A percentile compares a stretch with the other conserved stretches of the same genome.
Conservation (phyloP, 257 asterid genomes). For the Solanum acaule region DNA sequence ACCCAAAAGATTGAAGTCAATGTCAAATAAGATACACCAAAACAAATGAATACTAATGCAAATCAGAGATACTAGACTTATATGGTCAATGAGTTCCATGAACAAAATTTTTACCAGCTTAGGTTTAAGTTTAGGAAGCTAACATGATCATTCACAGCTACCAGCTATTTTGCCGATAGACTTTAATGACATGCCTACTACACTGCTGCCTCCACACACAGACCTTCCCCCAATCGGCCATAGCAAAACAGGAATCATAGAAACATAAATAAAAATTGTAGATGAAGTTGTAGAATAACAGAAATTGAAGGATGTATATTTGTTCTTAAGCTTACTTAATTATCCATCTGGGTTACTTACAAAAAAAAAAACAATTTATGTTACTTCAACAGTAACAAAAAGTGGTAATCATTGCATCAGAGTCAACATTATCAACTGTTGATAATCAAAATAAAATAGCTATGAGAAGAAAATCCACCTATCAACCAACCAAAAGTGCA, state of each 20-base stretch:
- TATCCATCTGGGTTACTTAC: background rate
- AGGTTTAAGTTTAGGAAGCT: background rate
- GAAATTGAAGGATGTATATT: background rate
- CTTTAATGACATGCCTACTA: background rate
- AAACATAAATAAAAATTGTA: background rate
- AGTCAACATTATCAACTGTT: background rate
- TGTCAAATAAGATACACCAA: background rate
- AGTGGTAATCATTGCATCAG: background rate
- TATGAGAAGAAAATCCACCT: background rate
- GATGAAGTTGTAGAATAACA: background rate
- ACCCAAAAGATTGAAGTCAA: background rate
- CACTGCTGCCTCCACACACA: background rate
- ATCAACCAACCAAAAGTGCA: background rate
- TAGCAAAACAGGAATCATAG: background rate
- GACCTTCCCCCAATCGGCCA: background rate
- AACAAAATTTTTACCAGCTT: background rate
- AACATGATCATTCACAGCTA: background rate
- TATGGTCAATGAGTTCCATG: background rate
- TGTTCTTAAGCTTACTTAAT: background rate
- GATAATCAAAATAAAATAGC: background rate
- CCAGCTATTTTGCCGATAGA: background rate
- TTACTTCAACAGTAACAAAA: background rate
- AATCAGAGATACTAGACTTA: constrained; percentile 3
- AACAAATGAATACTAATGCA: background rate
- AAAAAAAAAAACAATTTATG: background rate